phyloP scores from a whole-genome alignment of 2,329 filamentous ascomycete genomes.

The Drechslerella dactyloides region DNA sequence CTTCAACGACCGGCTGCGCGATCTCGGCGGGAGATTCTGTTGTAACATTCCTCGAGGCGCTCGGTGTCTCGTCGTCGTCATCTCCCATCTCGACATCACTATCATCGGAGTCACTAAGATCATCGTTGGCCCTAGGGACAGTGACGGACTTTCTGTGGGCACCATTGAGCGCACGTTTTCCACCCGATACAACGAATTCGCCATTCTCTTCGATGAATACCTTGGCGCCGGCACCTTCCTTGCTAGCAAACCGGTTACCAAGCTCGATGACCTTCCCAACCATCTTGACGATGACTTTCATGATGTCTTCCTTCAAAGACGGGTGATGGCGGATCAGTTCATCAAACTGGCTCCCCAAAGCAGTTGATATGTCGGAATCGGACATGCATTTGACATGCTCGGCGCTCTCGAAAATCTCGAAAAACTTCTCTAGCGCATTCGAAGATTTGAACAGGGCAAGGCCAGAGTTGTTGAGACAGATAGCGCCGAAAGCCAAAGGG shows the following conservation, averaged over 20 bases:
- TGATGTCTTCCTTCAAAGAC: constrained; percentile 76
- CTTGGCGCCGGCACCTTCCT: constrained; percentile 77
- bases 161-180: constrained; percentile 58
- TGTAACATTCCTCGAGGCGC: constrained; percentile 51
- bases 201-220: constrained; percentile 70
- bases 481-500: constrained; percentile 86
- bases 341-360: constrained; percentile 84
- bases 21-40: constrained; percentile 50
- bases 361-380: constrained; percentile 73
- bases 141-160: constrained; percentile 56
- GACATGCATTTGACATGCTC: constrained; percentile 83
- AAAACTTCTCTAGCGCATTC: constrained; percentile 80
- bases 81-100: constrained; percentile 72
- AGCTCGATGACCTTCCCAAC: constrained; percentile 78
- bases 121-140: constrained; percentile 28
- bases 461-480: constrained; percentile 86
- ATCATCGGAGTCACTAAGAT: constrained; percentile 51
- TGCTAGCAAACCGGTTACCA: constrained; percentile 72
- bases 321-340: constrained; percentile 95
- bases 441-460: constrained; percentile 87
- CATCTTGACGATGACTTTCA: constrained; percentile 87
- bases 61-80: constrained; percentile 56
- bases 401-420: constrained; percentile 95
- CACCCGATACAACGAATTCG: constrained; percentile 67
- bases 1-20: constrained; percentile 45